Evolutionary conservation across 495 filamentous ascomycete species (phyloP).

Genomic region (Hyaloscypha variabilis): DNA sequence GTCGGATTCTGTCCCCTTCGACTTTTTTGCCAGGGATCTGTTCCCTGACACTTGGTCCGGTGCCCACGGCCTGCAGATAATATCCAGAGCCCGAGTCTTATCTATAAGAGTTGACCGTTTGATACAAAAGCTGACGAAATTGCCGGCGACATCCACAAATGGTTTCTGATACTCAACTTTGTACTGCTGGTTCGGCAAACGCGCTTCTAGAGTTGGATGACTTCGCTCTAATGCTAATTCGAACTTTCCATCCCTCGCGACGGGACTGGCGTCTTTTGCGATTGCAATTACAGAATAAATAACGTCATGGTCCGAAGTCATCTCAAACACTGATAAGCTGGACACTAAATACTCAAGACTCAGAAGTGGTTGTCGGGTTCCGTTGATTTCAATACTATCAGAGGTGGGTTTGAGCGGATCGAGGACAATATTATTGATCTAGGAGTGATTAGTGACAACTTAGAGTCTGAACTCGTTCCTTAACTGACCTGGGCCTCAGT

Average conservation of each 20-base stretch:
- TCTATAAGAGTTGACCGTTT: constrained; percentile 11
- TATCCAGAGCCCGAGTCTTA: background rate
- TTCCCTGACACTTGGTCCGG: background rate
- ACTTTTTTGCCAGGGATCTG: too few relatives aligned
- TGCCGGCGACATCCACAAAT: constrained; percentile 37
- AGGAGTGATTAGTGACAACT: too few relatives aligned
- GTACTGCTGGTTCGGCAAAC: constrained; percentile 18
- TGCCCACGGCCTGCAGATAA: background rate
- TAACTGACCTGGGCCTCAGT: too few relatives aligned
- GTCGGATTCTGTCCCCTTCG: too few relatives aligned
- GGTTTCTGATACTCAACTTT: constrained; percentile 37
- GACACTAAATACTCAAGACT: background rate
- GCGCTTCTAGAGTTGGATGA: background rate
- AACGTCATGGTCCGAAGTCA: background rate
- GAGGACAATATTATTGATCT: too few relatives aligned
- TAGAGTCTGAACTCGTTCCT: too few relatives aligned
- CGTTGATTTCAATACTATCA: background rate
- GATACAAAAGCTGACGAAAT: constrained; percentile 37
- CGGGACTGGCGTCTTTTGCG: background rate
- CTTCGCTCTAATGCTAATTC: background rate
- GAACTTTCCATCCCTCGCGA: background rate
- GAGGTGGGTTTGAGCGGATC: too few relatives aligned
- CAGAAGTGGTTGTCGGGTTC: background rate
- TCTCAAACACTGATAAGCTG: background rate
- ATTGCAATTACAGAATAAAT: background rate